A percentile compares a stretch with the other conserved stretches of the same genome.
These are phyloP conservation scores for Plasmopara viticola DNA, from an alignment of 352 stramenopile genomes.

Conservation along the genomic window DNA sequence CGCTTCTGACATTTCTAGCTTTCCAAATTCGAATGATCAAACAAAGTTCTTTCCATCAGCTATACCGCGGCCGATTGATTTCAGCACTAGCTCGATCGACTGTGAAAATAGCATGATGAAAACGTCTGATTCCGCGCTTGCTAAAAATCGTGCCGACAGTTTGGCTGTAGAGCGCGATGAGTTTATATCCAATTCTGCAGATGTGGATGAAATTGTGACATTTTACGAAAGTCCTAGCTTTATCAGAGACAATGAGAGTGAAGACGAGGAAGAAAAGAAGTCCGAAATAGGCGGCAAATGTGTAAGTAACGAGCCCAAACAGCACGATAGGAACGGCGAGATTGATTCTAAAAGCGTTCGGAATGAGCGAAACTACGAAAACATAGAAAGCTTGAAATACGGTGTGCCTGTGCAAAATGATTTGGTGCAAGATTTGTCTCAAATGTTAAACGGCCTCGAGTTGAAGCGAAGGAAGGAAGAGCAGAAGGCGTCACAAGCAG, in stretches of 20 bases:
- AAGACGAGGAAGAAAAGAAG: constrained; percentile 37
- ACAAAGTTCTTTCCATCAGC: constrained; percentile 8
- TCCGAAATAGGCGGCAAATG: constrained; percentile 9
- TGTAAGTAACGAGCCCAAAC: neutral
- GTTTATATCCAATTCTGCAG: neutral
- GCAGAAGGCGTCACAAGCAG: constrained; percentile 38
- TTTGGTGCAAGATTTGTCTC: constrained; percentile 48
- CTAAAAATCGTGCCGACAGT: constrained; percentile 2
- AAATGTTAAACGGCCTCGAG: constrained; percentile 54
- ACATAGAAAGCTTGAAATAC: constrained; percentile 5
- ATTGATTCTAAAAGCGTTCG: constrained; percentile 3
- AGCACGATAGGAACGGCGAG: neutral
- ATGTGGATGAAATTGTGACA: constrained; percentile 1
- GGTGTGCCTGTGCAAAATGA: constrained; percentile 15
- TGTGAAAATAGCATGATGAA: constrained; percentile 12
- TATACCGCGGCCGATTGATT: constrained; percentile 9
- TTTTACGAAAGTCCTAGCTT: constrained; percentile 9
- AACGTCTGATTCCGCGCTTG: constrained; percentile 3
- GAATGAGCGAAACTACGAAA: constrained; percentile 3
- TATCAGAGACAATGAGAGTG: constrained; percentile 10
- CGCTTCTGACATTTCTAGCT: constrained; percentile 29
- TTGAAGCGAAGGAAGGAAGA: constrained; percentile 59
- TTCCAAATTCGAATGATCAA: constrained; percentile 21
- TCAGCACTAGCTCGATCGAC: constrained; percentile 23
- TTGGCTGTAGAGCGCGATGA: neutral